Percentiles rank a stretch among this genome's conserved stretches.
Evolutionary conservation across 208 protist genomes (phyloP).

Genomic region (Trichomonas tenax): DNA sequence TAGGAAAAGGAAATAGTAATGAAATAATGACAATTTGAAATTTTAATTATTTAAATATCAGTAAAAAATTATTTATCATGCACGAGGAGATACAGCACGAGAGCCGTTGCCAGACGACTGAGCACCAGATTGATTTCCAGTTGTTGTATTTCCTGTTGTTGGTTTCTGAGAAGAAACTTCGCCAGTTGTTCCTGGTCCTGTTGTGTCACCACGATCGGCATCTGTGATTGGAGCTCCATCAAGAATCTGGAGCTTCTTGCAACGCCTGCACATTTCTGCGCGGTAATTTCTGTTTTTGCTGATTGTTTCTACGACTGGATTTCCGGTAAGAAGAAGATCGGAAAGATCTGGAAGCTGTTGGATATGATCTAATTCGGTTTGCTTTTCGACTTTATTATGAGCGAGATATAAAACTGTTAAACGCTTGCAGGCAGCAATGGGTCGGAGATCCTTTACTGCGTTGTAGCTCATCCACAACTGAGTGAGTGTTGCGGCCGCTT

Average conservation of each 20-base stretch:
- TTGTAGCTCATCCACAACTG: conserved; percentile 20
- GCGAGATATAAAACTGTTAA: neutral
- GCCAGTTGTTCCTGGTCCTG: neutral
- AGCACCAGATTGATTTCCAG: neutral
- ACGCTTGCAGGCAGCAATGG: neutral
- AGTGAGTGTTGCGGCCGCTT: neutral
- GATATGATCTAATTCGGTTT: neutral
- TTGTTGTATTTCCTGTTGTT: neutral
- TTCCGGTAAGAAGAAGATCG: neutral
- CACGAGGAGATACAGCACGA: neutral
- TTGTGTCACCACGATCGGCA: neutral
- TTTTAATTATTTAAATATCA: too few relatives aligned
- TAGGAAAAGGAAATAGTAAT: too few relatives aligned
- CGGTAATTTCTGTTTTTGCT: neutral
- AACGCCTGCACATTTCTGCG: neutral
- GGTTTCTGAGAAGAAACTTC: neutral
- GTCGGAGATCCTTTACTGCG: neutral
- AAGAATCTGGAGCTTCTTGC: neutral
- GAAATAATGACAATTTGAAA: too few relatives aligned
- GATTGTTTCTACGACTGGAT: neutral
- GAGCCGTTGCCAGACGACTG: neutral
- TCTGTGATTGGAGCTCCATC: neutral
- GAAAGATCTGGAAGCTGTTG: neutral
- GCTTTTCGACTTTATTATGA: neutral
- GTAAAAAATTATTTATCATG: neutral